These are phyloP conservation scores for Jackrogersella minutella DNA, from an alignment of 495 filamentous ascomycete species.

Conservation along the genomic window DNA sequence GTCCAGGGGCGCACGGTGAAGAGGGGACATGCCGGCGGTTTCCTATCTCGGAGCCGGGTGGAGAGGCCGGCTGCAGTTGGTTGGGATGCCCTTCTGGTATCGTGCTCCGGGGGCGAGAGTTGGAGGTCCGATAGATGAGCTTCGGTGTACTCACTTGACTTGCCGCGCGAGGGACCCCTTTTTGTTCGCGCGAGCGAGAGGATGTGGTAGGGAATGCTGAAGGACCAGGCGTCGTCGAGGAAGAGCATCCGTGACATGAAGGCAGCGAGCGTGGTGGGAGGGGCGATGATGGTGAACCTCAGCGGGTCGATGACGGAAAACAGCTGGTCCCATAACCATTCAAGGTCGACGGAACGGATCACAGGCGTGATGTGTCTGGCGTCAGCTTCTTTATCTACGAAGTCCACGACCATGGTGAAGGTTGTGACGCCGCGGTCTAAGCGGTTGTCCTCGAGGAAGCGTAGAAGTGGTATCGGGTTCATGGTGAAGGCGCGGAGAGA, in stretches of 20 bases:
- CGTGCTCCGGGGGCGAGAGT: constrained; percentile 1
- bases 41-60: constrained; percentile 12
- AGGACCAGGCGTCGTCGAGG: constrained; percentile 50
- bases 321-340: constrained; percentile 56
- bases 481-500: constrained; percentile 38
- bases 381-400: constrained; percentile 18
- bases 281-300: constrained; percentile 54
- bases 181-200: constrained; percentile 46
- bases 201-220: constrained; percentile 53
- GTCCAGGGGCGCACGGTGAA: constrained; percentile 54
- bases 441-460: constrained; percentile 43
- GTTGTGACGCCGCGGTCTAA: constrained; percentile 45
- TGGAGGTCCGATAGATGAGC: constrained; percentile 4
- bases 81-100: neutral
- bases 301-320: constrained; percentile 53
- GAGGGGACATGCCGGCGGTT: constrained; percentile 37
- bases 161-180: constrained; percentile 10
- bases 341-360: constrained; percentile 37
- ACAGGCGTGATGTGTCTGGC: constrained; percentile 33
- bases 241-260: constrained; percentile 51
- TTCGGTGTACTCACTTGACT: neutral
- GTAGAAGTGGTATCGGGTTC: constrained; percentile 44
- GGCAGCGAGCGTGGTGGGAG: constrained; percentile 49
- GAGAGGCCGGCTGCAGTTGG: neutral
- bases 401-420: constrained; percentile 45